Evolutionary conservation across 1,284 basidiomycete genomes (phyloP).

Genomic region (Cryptococcus maquisensis): DNA sequence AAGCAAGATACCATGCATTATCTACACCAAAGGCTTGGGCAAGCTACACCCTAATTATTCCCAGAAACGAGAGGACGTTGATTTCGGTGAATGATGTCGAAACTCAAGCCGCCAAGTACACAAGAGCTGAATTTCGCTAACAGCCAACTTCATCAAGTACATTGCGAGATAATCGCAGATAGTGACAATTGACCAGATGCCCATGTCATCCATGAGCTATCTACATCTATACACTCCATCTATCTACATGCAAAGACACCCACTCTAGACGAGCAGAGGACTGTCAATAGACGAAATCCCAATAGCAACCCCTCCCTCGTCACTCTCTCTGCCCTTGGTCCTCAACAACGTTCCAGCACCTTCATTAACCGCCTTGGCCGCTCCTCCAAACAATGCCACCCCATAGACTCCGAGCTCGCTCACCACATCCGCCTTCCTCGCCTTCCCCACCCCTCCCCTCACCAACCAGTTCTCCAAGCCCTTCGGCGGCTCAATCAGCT

Average conservation of each 20-base stretch:
- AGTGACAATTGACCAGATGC: no score
- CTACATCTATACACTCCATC: no score
- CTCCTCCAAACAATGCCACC: slow-evolving; percentile 67
- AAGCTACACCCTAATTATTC: no score
- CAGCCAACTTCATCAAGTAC: no score
- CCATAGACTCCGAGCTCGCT: slow-evolving; percentile 93
- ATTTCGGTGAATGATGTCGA: no score
- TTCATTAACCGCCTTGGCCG: slow-evolving; percentile 53
- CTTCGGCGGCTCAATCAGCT: slow-evolving; percentile 72
- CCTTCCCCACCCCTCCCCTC: slow-evolving; percentile 50
- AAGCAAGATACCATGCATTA: not conserved
- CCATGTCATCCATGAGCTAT: no score
- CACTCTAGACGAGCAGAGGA: slow-evolving; percentile 28
- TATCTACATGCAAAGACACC: not conserved
- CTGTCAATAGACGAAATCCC: slow-evolving; percentile 54
- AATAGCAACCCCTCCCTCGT: slow-evolving; percentile 91
- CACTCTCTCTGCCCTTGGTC: slow-evolving; percentile 86
- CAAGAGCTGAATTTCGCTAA: no score
- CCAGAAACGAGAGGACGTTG: no score
- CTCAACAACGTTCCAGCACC: slow-evolving; percentile 80
- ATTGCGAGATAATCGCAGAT: no score
- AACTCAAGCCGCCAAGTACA: no score
- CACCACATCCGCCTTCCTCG: slow-evolving; percentile 65
- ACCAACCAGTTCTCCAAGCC: slow-evolving; percentile 68
- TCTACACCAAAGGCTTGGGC: not conserved